phyloP scores from a whole-genome alignment of 805 yeast genomes.

The Blastobotrys robertii region DNA sequence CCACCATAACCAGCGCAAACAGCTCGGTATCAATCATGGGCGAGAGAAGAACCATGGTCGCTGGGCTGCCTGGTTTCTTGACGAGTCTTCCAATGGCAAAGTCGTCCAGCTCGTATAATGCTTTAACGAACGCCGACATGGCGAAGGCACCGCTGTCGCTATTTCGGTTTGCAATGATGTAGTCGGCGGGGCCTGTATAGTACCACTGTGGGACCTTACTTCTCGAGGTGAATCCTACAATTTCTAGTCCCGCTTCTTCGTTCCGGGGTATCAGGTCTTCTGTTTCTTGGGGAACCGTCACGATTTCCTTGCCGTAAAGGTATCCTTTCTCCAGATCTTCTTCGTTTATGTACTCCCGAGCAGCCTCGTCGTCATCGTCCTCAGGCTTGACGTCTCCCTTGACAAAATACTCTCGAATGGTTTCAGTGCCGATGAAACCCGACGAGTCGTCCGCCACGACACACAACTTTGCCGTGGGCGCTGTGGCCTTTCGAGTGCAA shows the following conservation, averaged over 20 bases:
- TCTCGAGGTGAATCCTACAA: constrained; percentile 49
- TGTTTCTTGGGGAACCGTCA: constrained; percentile 36
- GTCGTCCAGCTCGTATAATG: constrained; percentile 38
- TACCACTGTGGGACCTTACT: constrained; percentile 46
- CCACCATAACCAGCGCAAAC: constrained; percentile 36
- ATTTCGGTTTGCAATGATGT: constrained; percentile 38
- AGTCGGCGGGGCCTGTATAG: constrained; percentile 45
- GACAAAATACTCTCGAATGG: constrained; percentile 13
- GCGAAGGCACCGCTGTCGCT: constrained; percentile 32
- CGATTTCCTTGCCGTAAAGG: constrained; percentile 52
- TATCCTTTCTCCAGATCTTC: constrained; percentile 48
- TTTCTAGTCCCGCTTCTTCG: constrained; percentile 47
- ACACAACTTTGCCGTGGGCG: not conserved
- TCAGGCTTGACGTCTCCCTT: constrained; percentile 6
- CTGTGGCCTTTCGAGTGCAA: constrained; percentile 11
- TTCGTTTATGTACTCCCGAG: constrained; percentile 27
- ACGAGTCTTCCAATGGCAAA: constrained; percentile 42
- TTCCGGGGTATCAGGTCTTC: constrained; percentile 30
- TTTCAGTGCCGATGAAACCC: too few species aligned
- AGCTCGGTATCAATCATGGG: constrained; percentile 5
- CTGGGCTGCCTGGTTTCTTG: constrained; percentile 4
- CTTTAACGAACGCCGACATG: constrained; percentile 41
- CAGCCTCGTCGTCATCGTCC: constrained; percentile 18
- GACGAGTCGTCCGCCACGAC: too few species aligned
- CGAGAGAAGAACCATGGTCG: constrained; percentile 38